phyloP scores from a whole-genome alignment of 495 filamentous ascomycete species.

The Daldinia childiae region DNA sequence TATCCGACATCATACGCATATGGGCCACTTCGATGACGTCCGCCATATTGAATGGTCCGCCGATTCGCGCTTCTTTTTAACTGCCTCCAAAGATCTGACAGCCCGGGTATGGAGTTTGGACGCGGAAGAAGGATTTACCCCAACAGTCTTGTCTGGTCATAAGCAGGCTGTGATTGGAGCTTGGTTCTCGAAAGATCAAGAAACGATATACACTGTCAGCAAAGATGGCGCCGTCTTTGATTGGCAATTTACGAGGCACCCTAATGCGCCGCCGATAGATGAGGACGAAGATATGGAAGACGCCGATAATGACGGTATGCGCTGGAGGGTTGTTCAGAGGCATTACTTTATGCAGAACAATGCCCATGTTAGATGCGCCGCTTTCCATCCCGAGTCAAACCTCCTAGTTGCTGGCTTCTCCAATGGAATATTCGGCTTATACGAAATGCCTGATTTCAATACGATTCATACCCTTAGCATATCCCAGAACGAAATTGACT shows the following conservation, averaged over 20 bases:
- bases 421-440: conserved; percentile 89
- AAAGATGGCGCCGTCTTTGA: conserved; percentile 66
- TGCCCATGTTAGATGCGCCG: conserved; percentile 85
- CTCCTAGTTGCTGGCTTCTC: conserved; percentile 93
- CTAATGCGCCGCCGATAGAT: conserved; percentile 59
- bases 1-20: conserved; percentile 82
- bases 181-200: conserved; percentile 93
- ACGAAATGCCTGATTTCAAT: conserved; percentile 97
- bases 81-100: conserved; percentile 89
- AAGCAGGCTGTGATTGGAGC: conserved; percentile 85
- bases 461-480: conserved; percentile 91
- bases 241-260: conserved; percentile 72
- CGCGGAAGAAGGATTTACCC: conserved; percentile 84
- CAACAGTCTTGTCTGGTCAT: conserved; percentile 89
- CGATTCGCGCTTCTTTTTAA: conserved; percentile 94
- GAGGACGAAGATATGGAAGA: conserved; percentile 65
- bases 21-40: conserved; percentile 87
- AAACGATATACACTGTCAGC: conserved; percentile 68
- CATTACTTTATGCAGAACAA: conserved; percentile 93
- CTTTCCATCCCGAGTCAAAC: conserved; percentile 86
- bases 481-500: conserved; percentile 94
- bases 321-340: conserved; percentile 86
- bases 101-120: conserved; percentile 93
- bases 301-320: conserved; percentile 66
- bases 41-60: conserved; percentile 90